Percentiles rank a stretch among this genome's conserved stretches.
phyloP scores from a whole-genome alignment of 176 grass and related monocot genomes.

The Carex parvula region DNA sequence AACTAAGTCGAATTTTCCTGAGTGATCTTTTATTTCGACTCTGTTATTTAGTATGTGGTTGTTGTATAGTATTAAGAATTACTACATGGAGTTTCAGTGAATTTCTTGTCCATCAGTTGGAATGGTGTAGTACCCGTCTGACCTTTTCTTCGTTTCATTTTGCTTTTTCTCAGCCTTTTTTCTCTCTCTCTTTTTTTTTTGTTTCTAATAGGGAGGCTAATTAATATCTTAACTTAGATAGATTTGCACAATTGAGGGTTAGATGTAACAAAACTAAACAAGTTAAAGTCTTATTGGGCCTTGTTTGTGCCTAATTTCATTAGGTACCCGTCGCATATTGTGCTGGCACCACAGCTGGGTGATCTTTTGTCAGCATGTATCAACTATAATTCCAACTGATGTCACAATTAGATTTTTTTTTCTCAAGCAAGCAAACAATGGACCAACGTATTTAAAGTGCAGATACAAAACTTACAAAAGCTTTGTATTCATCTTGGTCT shows the following conservation, averaged over 20 bases:
- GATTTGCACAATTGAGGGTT: background rate
- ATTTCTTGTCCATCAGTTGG: background rate
- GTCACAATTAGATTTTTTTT: background rate
- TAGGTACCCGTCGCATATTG: background rate
- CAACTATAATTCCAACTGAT: background rate
- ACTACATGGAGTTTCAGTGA: background rate
- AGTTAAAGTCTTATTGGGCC: background rate
- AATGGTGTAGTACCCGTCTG: background rate
- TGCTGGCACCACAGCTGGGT: background rate
- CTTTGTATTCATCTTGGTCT: constrained; percentile 19
- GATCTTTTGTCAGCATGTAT: background rate
- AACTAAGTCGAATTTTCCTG: background rate
- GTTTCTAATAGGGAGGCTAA: background rate
- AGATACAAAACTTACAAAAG: background rate
- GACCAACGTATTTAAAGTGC: background rate
- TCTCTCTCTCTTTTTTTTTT: background rate
- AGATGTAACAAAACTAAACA: background rate
- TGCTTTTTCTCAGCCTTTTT: background rate
- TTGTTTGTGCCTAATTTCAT: background rate
- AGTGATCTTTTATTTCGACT: background rate
- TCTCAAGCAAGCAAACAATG: background rate
- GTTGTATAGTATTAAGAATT: background rate
- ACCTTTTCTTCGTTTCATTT: background rate
- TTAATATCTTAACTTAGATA: background rate
- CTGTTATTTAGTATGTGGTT: background rate